Percentiles rank a stretch among this genome's conserved stretches.
Evolutionary conservation across 495 filamentous ascomycete genomes (phyloP).

Genomic region (Aspergillus mulundensis): DNA sequence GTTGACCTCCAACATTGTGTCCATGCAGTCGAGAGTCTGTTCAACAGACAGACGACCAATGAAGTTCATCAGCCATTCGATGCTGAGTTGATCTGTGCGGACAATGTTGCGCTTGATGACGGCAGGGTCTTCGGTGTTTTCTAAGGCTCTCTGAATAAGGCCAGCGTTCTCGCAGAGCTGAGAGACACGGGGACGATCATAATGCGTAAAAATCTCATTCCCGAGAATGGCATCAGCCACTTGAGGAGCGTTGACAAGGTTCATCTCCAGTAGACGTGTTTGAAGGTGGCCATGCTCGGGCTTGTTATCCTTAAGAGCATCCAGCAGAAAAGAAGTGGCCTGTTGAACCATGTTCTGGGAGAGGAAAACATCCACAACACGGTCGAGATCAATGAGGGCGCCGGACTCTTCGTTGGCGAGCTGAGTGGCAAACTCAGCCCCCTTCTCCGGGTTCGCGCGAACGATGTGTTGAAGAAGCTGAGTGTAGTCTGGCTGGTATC

Average conservation of each 20-base stretch:
- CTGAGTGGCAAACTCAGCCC: conserved; percentile 83
- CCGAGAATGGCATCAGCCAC: conserved; percentile 96
- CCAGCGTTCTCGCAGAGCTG: conserved; percentile 88
- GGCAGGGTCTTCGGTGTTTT: conserved; percentile 86
- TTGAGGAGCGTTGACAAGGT: conserved; percentile 90
- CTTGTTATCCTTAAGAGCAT: conserved; percentile 88
- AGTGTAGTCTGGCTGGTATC: conserved; percentile 90
- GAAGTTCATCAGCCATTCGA: conserved; percentile 87
- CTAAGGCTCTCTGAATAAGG: conserved; percentile 81
- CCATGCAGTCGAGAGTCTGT: conserved; percentile 87
- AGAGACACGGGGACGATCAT: conserved; percentile 82
- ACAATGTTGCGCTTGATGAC: conserved; percentile 89
- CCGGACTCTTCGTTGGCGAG: conserved; percentile 84
- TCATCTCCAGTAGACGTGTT: conserved; percentile 96
- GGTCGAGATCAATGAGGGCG: conserved; percentile 85
- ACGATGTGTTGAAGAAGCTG: conserved; percentile 88
- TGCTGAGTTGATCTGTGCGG: conserved; percentile 71
- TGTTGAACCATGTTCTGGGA: conserved; percentile 97
- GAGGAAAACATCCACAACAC: conserved; percentile 94
- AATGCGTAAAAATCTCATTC: conserved; percentile 97
- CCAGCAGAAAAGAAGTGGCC: conserved; percentile 93
- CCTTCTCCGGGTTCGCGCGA: conserved; percentile 88
- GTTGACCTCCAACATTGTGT: conserved; percentile 92
- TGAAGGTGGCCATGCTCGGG: conserved; percentile 92
- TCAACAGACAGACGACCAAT: conserved; percentile 93